Percentiles rank a stretch among this genome's conserved stretches.
These are phyloP conservation scores for Dissoconium aciculare DNA, from an alignment of 2,329 filamentous ascomycete genomes.

Conservation along the genomic window DNA sequence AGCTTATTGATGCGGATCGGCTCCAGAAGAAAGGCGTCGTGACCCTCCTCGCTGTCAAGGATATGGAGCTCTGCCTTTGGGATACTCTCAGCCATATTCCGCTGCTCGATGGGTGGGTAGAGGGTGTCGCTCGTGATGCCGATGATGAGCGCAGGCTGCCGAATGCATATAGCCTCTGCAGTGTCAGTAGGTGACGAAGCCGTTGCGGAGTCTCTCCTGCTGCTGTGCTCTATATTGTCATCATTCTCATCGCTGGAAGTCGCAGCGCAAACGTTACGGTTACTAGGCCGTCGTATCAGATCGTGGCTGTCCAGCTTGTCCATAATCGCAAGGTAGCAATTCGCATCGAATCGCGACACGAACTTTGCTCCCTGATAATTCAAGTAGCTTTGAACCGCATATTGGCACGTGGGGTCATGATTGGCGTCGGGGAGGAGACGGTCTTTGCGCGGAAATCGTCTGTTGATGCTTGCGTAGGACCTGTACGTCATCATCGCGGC, in stretches of 20 bases:
- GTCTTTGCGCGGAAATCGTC: background rate
- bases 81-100: background rate
- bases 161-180: too few species aligned
- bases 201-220: too few species aligned
- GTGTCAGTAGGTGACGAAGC: too few species aligned
- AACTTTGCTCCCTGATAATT: constrained; percentile 96
- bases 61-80: background rate
- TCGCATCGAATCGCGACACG: constrained; percentile 90
- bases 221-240: too few species aligned
- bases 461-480: background rate
- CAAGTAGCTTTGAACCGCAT: constrained; percentile 93
- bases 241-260: too few species aligned
- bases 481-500: background rate
- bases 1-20: too few species aligned
- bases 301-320: constrained; percentile 97
- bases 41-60: constrained; percentile 1
- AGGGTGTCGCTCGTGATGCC: background rate
- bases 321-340: constrained; percentile 98
- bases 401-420: constrained; percentile 27
- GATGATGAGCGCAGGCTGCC: background rate
- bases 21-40: constrained; percentile 1
- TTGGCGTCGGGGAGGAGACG: background rate
- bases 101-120: background rate
- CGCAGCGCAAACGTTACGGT: too few species aligned
- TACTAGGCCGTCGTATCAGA: too few species aligned